Base-by-base conservation (phyloP, 768 basidiomycete species). In the Chalciporus pseudorubinellus region DNA sequence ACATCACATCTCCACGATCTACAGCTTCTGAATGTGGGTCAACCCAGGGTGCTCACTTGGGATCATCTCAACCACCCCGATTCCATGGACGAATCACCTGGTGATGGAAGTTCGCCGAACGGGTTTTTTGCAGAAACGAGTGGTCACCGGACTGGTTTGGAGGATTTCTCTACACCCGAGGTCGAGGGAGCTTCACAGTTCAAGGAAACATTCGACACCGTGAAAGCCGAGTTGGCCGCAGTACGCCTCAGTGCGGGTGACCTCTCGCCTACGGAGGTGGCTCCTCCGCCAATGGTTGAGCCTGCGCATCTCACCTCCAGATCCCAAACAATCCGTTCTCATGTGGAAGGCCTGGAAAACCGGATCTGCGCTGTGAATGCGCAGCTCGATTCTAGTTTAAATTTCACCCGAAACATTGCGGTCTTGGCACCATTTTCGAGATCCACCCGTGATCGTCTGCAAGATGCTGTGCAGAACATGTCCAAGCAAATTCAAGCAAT, bases 381-480 rank as follows among this genome's bases (percentile, higher is more conserved):
- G 2, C 77, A 81, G 53, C 82, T 95, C 20, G 82, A 87, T 44
- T 68, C 78, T 10, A 81, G 87, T 55, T 70, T 94, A 65, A 83
- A 86, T 16, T 72, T 87, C 39, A 81, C 87, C 19, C 85, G 89
- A 38, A 95, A 95, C 60, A 77, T 98, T 19, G 85, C 85, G 2
- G 81, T 88, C 39, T 76, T 98, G 34, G 87, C 91, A 14, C 95
- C 97, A 3, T 95, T 98, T 68, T 90, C 87, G 62, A 82, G 82
- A 43, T 75, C 84, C 9, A 94, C 94, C 4, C 82, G 94, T 42
- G 89, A 92, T 55, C 80, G 85, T 40, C 77, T 99, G 22, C 71
- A 80, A 20, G 59, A 70, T 20, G 76, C 83, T 3, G 72, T 94
- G 16, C 82, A 84, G 58, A 72, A 70, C 16, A 72, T 87, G 12